Evolutionary conservation across 495 filamentous ascomycete genomes (phyloP), one percentile per base, ranked within the genome.

Genomic region (Tuber borchii): DNA sequence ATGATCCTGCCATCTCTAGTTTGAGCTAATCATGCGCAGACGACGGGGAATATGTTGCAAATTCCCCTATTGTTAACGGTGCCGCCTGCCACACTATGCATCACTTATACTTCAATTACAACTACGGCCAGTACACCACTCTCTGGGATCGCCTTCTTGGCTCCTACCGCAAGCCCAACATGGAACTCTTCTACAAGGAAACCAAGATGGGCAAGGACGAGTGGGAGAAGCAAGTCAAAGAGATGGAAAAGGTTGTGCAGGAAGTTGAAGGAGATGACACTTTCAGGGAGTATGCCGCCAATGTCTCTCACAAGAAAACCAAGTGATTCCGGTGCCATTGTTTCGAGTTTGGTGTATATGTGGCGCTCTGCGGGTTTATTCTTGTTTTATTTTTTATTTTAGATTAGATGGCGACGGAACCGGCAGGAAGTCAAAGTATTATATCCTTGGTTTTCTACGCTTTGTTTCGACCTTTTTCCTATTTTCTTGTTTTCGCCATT

Each of bases 101-200:
- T 84, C 95, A 98, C 83, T 85, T 97, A n/a, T 96, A 96, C 85
- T 98, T 98, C 89, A 97, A 96, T 86, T 97, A 93, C 88, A 98
- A 97, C 86, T 98, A 97, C 79, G 95, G 95, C 75, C 95, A 98
- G 83, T 98, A 93, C 86, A 97, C 93, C 5, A 98, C 95, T 8
- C 85, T 97, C 45, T 98, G 94, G 94, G 95, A 98, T 82, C 90
- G 95, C 71, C 82, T 98, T 46, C 93, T 93, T 76, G 92, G 92
- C 71, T 95, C 91, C 85, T 98, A 97, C 86, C 88, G 94, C 75
- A 88, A 91, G 85, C 95, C 95, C 16, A 97, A 97, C 77, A 88
- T 90, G 75, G 93, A 93, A 82, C 87, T 97, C 75, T 97, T 97
- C 87, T 85, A 90, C 75, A 90, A 91, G 79, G 93, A 97, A 84